These are phyloP conservation scores for Malus sieversii DNA, from an alignment of 306 rosid genomes.

Conservation along the genomic window DNA sequence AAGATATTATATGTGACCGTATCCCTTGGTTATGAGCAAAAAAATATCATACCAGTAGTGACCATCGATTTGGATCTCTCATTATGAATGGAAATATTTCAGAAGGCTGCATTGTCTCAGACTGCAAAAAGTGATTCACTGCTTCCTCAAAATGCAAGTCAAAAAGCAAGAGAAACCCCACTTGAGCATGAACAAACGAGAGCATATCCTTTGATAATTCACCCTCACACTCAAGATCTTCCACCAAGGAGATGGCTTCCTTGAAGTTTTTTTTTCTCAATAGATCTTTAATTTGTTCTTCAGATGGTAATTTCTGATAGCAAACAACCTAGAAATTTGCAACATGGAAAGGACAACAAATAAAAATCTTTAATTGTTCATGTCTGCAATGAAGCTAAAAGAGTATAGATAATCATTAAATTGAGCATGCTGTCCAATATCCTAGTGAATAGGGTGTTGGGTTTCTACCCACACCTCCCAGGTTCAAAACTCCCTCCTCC, in stretches of 20 bases:
- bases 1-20: slow-evolving; percentile 4
- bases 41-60: slow-evolving; percentile 62
- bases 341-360: slow-evolving; percentile 2
- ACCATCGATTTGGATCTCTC: slow-evolving; percentile 99
- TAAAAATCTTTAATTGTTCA: neutral
- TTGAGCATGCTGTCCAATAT: no score
- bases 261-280: slow-evolving; percentile 79
- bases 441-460: no score
- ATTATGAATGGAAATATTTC: slow-evolving; percentile 91
- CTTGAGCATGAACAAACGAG: slow-evolving; percentile 94
- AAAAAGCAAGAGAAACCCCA: slow-evolving; percentile 92
- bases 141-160: slow-evolving; percentile 96
- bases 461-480: no score
- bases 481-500: no score
- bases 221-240: slow-evolving; percentile 87
- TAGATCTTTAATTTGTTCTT: slow-evolving; percentile 87
- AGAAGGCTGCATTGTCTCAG: slow-evolving; percentile 92
- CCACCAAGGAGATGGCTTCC: slow-evolving; percentile 81
- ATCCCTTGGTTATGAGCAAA: slow-evolving; percentile 9
- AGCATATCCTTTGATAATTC: slow-evolving; percentile 82
- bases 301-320: slow-evolving; percentile 69
- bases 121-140: slow-evolving; percentile 82
- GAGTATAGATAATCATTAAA: neutral
- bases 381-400: neutral
- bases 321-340: slow-evolving; percentile 59